Evolutionary conservation across 495 filamentous ascomycete genomes (phyloP), one percentile per base, ranked within the genome.

Genomic region (Hyaloscypha variabilis): DNA sequence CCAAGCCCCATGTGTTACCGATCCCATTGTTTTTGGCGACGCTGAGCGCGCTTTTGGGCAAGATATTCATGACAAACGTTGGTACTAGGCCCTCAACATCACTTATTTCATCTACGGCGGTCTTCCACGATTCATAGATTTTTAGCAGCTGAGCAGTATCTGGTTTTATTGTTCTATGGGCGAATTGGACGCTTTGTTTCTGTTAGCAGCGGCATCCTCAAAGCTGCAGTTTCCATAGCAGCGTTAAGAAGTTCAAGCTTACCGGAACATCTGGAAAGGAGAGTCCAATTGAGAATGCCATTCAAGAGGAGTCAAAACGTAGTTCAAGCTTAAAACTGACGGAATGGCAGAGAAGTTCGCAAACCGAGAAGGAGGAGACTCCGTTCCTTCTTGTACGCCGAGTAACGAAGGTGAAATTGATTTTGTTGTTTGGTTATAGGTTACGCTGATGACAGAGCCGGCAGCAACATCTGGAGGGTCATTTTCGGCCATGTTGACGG

Each of bases 1-100:
- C 30, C 5, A 63, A 2, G 17, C 39, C 36, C 63, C 63, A 65
- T 0, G 55, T 59, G 28, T 65, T 65, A 13, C 63, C 63, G 14
- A 59, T 60, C 1, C 63, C 63, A 31, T 65, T 65, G 21, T 36
- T 59, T 19, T 8, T 13, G 1, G 55, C 63, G 23, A 65, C 55
- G 3, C 54, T 28, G 1, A 25, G 8, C 11, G 63, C 56, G 19
- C 55, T 59, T 17, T 29, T 31, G 6, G 55, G 55, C 10, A 60
- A 21, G 1, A 42, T 54, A n/a, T 65, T 34, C 14, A 59, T 31
- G n/a, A 23, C 8, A 14, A 65, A 8, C 2, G 23, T 34, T 11
- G 42, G 1, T 3, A 23, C 52, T 23, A 64, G 59, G 25, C 54
- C 63, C 5, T 26, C 6, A 19, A 65, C 24, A 17, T 19, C 25